Evolutionary conservation across 192 early-diverging fungal genomes (phyloP).

Genomic region (Linnemannia exigua): DNA sequence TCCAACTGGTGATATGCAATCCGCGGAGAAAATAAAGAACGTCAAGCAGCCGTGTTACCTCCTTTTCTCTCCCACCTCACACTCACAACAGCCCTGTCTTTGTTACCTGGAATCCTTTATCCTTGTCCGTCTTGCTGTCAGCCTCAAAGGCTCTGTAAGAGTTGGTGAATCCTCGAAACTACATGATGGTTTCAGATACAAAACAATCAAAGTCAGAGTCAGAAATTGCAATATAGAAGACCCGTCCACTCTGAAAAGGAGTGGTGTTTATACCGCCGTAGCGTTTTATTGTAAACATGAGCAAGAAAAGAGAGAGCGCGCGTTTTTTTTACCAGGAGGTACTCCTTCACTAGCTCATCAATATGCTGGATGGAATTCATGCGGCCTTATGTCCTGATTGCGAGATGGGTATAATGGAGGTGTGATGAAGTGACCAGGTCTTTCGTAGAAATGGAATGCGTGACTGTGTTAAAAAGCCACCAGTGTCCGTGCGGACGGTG

Average conservation of each 20-base stretch:
- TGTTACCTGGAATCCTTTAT: conserved; percentile 70
- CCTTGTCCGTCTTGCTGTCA: conserved; percentile 68
- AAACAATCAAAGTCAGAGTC: not conserved
- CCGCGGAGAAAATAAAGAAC: too few relatives aligned
- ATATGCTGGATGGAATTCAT: conserved; percentile 76
- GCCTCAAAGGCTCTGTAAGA: conserved; percentile 71
- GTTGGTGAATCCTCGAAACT: conserved; percentile 75
- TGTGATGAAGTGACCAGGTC: not conserved
- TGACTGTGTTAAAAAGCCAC: conserved; percentile 34
- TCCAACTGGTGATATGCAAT: not conserved
- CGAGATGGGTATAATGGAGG: not conserved
- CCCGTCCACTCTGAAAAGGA: not conserved
- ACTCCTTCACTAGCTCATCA: conserved; percentile 77
- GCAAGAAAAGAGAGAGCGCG: not conserved
- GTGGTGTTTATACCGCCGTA: not conserved
- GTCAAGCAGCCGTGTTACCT: too few relatives aligned
- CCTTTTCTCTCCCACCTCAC: too few relatives aligned
- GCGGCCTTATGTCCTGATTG: not conserved
- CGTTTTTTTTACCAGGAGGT: conserved; percentile 65
- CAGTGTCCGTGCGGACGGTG: conserved; percentile 14
- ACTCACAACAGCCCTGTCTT: not conserved
- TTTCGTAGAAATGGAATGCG: not conserved
- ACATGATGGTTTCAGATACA: not conserved
- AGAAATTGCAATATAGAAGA: not conserved
- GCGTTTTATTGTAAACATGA: not conserved